Percentiles rank a stretch among this genome's conserved stretches.
phyloP scores from a whole-genome alignment of 768 basidiomycete species.

The Collybia sp. region DNA sequence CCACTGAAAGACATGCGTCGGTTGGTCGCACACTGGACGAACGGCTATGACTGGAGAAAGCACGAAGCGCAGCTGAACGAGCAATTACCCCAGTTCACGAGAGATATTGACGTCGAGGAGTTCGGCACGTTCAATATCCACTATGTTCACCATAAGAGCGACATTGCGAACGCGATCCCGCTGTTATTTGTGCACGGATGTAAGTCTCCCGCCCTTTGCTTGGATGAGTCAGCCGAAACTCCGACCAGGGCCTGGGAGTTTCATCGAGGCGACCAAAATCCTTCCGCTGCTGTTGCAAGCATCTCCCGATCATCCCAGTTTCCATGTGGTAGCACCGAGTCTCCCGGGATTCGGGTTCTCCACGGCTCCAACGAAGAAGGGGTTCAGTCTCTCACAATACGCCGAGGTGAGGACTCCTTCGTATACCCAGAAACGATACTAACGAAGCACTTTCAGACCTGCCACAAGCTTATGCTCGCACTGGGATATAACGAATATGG shows the following conservation, averaged over 20 bases:
- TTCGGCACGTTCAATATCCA: too few species aligned
- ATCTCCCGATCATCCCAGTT: too few species aligned
- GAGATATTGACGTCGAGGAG: too few species aligned
- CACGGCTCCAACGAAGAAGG: too few species aligned
- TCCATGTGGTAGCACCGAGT: conserved; percentile 58
- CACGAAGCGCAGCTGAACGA: too few species aligned
- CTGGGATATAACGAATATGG: too few species aligned
- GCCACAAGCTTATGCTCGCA: conserved; percentile 44
- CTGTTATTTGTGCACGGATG: conserved; percentile 39
- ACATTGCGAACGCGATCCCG: conserved; percentile 40
- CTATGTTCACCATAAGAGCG: conserved; percentile 52
- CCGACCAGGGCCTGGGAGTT: conserved; percentile 58
- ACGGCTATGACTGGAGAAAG: too few species aligned
- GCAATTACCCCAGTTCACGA: too few species aligned
- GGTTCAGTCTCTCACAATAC: too few species aligned
- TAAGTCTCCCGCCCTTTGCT: background rate
- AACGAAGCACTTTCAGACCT: too few species aligned
- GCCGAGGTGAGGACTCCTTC: conserved; percentile 37
- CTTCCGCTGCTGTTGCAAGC: conserved; percentile 46
- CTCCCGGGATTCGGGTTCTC: conserved; percentile 61
- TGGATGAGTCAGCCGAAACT: background rate
- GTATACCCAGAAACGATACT: too few species aligned
- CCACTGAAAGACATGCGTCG: conserved; percentile 46
- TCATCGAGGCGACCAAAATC: conserved; percentile 53
- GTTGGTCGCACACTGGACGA: conserved; percentile 45